Base-by-base conservation (phyloP, 148 eudicot species). In the Vaccinium corymbosum region DNA sequence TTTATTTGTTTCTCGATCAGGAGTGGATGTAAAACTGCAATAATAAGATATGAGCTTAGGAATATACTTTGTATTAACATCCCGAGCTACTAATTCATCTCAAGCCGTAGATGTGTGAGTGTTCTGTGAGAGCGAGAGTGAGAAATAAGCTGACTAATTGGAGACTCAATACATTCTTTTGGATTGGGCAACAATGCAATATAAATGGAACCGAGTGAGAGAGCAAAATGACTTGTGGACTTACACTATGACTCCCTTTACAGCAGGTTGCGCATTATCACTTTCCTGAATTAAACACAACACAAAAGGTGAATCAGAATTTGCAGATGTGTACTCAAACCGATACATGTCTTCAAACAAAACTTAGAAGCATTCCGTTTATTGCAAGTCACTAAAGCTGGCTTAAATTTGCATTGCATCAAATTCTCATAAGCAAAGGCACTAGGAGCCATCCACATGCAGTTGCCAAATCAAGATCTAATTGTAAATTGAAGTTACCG, bases 11-110 rank as follows among this genome's bases (percentile, higher is more conserved):
- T 90, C 83, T 71, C 80, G 87, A 87, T 94, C 95, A n/a, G 97
- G 95, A 79, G 99, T 96, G 17, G 99, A 92, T 86, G 94, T 93
- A 89, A 96, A 96, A 38, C 98, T 96, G 98, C 86, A 88, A 56
- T 27, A 35, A 42, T 49, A 1, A 80, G 29, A 32, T 9, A 81
- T 32, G 16, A 48, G 8, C 7, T 85, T 19, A 85, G 3, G 1
- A 79, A 35, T 38, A 16, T 20, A 6, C 16, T 64, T n/a, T 17
- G 52, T 42, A 27, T 38, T 19, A 22, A 77, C 42, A 66, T 64
- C 17, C 7, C 10, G 27, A 48, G 61, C 25, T 51, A 9, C 29
- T 29, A 9, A 78, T 27, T 51, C 80, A 14, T 53, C 61, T 52
- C 6, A 78, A 77, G 42, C 29, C 7, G 46, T 78, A 14, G 13